Conservation (phyloP, 2,329 filamentous ascomycete genomes). For the Fusarium nygamai region DNA sequence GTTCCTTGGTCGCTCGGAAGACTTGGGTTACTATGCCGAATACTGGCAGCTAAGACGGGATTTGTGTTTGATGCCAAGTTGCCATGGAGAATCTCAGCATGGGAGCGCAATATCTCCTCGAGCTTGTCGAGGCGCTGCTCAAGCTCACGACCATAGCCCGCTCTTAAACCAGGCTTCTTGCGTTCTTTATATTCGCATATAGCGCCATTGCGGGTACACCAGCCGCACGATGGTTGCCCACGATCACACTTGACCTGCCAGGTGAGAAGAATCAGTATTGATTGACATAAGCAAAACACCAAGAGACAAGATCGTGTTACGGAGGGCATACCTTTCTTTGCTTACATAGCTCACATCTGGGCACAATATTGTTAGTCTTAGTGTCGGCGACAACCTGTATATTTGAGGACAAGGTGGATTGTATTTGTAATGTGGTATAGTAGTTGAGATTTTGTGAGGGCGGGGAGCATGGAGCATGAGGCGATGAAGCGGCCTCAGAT, state of each 20-base stretch:
- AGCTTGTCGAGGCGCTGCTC: conserved; percentile 77
- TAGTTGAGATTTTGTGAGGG: conserved; percentile 19
- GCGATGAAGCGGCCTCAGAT: conserved; percentile 23
- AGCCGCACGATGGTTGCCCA: conserved; percentile 76
- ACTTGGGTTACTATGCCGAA: conserved; percentile 61
- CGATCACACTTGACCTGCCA: conserved; percentile 77
- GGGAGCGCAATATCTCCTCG: conserved; percentile 71
- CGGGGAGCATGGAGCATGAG: conserved; percentile 29
- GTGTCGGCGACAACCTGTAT: conserved; percentile 23
- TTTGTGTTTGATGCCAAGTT: conserved; percentile 56
- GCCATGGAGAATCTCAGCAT: conserved; percentile 73
- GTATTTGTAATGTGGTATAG: conserved; percentile 13
- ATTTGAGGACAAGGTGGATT: conserved; percentile 28
- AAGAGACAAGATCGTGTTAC: background rate
- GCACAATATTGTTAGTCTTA: conserved; percentile 50
- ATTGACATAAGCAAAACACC: background rate
- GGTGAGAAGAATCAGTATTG: conserved; percentile 17
- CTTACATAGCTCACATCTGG: conserved; percentile 81
- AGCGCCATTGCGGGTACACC: conserved; percentile 72
- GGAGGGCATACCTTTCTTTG: conserved; percentile 73
- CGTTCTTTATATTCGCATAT: conserved; percentile 75
- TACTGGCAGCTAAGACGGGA: conserved; percentile 50
- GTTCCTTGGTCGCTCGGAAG: conserved; percentile 66
- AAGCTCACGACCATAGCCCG: conserved; percentile 77
- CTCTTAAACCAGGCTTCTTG: conserved; percentile 72